Evolutionary conservation across 805 yeast species (phyloP).

Genomic region (Wickerhamomyces kurtzmanii): DNA sequence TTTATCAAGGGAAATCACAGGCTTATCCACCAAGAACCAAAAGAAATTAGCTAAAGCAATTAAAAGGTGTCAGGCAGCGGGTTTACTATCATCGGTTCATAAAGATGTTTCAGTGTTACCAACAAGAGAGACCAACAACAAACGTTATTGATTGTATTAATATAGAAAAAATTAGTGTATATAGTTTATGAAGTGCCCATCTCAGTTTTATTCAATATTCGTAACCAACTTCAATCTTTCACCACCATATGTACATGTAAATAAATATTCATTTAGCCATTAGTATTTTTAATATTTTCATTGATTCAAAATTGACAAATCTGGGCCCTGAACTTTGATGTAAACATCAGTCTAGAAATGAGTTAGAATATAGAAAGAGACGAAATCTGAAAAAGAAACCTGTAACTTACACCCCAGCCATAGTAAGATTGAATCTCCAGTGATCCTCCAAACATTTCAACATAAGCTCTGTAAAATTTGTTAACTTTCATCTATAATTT

Average conservation of each 20-base stretch:
- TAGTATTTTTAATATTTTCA: too few species aligned
- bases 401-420: conserved; percentile 79
- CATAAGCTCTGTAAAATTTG: too few species aligned
- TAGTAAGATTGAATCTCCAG: conserved; percentile 59
- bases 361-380: too few species aligned
- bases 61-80: conserved; percentile 72
- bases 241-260: too few species aligned
- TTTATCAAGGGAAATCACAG: conserved; percentile 61
- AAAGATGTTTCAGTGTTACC: conserved; percentile 42
- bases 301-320: too few species aligned
- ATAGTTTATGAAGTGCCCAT: too few species aligned
- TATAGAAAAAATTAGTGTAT: too few species aligned
- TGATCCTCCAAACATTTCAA: conserved; percentile 63
- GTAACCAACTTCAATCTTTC: too few species aligned
- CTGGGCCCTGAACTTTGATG: conserved; percentile 30
- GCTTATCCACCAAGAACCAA: conserved; percentile 59
- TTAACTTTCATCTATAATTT: too few species aligned
- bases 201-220: too few species aligned
- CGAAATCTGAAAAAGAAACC: too few species aligned
- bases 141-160: neutral
- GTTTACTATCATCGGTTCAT: conserved; percentile 70
- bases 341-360: conserved; percentile 78
- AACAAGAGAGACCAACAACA: conserved; percentile 5
- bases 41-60: conserved; percentile 66
- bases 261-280: too few species aligned